Evolutionary conservation across 192 early-diverging fungal species (phyloP), one percentile per base, ranked within the genome.

Genomic region (Entomortierella beljakovae): DNA sequence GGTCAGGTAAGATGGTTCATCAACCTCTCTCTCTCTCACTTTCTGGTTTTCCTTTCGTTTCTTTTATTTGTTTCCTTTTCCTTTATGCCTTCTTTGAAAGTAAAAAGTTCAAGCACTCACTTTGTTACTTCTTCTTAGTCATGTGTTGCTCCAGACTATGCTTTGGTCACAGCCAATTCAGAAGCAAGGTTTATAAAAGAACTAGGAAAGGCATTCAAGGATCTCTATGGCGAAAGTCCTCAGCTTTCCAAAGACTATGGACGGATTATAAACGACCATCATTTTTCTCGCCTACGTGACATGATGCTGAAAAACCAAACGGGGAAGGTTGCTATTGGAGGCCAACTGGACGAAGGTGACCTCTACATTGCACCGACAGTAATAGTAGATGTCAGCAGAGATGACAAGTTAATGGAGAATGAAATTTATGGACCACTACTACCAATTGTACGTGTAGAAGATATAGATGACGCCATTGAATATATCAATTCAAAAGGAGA

Each of bases 391-490:
- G 94, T 98, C 15, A 61, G 80, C 20, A 73, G 87, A 13, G 86
- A 88, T 65, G 84, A 88, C 61, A 81, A 81, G 50, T 79, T 94
- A 63, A 97, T 97, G 96, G 67, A 84, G 31, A 93, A 93, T 35
- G 97, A 99, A 77, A 62, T 99, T 32, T 98, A 98, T 87, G 98
- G 95, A 20, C 98, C 98, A 9, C 65, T 97, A 33, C 80, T 99
- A 66, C 95, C 95, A 16, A 83, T 97, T 62, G 65, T 99, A 18
- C 72, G 84, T 22, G 89, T 90, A 49, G 83, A 88, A 42, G 85
- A 84, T 38, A 54, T 92, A 8, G 91, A 92, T 32, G 92, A 91
- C 53, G 92, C 91, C 20, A 85, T 95, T 50, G 81, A 70, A 51
- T 81, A 84, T 55, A 82, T 95, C 60, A 93, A 92, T 70, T 71